phyloP scores from a whole-genome alignment of 2,329 filamentous ascomycete species.

The Cucurbitaria berberidis region DNA sequence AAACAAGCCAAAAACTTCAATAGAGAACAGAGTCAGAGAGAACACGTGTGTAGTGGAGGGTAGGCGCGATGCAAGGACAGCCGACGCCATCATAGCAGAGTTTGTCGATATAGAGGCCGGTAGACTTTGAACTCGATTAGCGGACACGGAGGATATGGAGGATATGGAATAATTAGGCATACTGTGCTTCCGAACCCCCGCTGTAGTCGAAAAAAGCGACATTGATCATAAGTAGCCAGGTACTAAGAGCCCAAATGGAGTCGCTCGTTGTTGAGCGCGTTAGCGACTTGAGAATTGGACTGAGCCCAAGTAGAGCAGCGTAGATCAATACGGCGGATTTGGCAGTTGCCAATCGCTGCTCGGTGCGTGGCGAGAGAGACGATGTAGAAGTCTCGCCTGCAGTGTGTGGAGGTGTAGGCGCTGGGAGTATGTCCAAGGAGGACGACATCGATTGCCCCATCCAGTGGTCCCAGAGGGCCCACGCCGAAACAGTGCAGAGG shows the following conservation, averaged over 20 bases:
- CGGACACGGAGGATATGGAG: constrained; percentile 4
- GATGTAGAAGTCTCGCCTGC: constrained; percentile 26
- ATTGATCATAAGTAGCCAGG: constrained; percentile 91
- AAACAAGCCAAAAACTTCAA: constrained; percentile 96
- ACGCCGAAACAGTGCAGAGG: constrained; percentile 81
- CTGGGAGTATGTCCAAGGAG: constrained; percentile 44
- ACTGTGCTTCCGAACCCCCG: constrained; percentile 65
- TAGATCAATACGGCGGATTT: constrained; percentile 95
- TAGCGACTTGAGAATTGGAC: constrained; percentile 95
- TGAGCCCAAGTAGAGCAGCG: constrained; percentile 87
- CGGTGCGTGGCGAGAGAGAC: constrained; percentile 60
- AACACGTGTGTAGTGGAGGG: constrained; percentile 94
- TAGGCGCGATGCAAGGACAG: constrained; percentile 87
- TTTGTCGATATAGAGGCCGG: constrained; percentile 87
- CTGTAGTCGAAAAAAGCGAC: constrained; percentile 99
- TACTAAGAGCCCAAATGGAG: constrained; percentile 96
- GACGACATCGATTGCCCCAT: constrained; percentile 70
- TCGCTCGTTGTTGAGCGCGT: constrained; percentile 90
- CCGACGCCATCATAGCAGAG: constrained; percentile 93
- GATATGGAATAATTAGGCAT: constrained; percentile 10
- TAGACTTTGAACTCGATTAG: constrained; percentile 58
- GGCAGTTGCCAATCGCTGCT: constrained; percentile 75
- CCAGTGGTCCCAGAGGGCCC: constrained; percentile 93
- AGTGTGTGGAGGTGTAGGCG: not conserved
- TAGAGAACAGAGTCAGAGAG: constrained; percentile 91